A percentile compares a stretch with the other conserved stretches of the same genome.
These are phyloP conservation scores for Fusarium odoratissimum DNA, from an alignment of 2,329 filamentous ascomycete species.

Conservation along the genomic window DNA sequence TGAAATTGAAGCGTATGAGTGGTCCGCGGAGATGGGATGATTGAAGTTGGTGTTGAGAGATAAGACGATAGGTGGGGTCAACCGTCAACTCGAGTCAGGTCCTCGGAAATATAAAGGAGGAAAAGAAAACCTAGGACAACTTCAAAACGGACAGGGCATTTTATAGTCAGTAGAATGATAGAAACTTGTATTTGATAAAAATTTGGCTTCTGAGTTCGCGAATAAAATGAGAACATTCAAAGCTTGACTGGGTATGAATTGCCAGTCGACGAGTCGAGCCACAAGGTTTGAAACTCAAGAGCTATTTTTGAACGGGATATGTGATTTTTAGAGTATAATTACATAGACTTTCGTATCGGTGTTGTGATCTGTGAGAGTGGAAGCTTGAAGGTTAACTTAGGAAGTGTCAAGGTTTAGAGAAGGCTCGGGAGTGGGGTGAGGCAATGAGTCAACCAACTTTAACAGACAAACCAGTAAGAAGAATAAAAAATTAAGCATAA, in stretches of 20 bases:
- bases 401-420: neutral
- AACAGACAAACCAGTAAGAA: too few species aligned
- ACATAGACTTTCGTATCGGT: too few species aligned
- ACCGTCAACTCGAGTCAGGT: neutral
- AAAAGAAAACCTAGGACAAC: too few species aligned
- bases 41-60: neutral
- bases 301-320: rapidly evolving
- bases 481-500: neutral
- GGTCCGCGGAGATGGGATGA: neutral
- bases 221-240: too few species aligned
- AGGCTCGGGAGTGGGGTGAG: neutral
- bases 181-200: too few species aligned
- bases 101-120: neutral
- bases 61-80: neutral
- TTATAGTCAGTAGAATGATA: neutral
- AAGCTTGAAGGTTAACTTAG: neutral
- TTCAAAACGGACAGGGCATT: rapidly evolving
- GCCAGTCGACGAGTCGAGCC: rapidly evolving
- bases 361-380: neutral
- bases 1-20: neutral
- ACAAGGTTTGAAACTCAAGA: rapidly evolving
- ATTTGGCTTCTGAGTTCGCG: too few species aligned
- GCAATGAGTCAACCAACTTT: neutral
- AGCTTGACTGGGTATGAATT: neutral
- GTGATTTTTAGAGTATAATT: rapidly evolving